Base-by-base conservation (phyloP, 306 rosid species). In the Begonia loranthoides region DNA sequence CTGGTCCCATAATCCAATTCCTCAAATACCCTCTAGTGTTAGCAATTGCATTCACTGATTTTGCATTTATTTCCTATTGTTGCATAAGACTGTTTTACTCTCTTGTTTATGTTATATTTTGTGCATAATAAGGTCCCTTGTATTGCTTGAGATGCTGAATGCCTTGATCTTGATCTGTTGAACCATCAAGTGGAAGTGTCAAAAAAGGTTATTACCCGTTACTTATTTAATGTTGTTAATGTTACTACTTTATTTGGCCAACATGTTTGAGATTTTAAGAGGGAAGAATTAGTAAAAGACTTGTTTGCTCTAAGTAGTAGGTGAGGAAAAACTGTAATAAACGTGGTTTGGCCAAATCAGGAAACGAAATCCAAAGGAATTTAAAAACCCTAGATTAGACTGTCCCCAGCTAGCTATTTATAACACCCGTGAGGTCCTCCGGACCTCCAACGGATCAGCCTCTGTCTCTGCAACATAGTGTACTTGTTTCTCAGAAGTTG, bases 391-490 rank as follows among this genome's bases (percentile, higher is more conserved):
- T 43, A 56, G 49, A 45, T 14, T 65, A 84, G 75, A 71, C 78
- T 70, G 79, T 70, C 78, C 86, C 72, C 78, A 57, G 71, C 81
- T 75, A 79, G 69, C 87, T 75, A 79, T 84, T 88, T 81, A 79
- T 79, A 75, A 70, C 63, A 50, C 58, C 63, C 67, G 70, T 17
- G 72, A 75, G 74, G 73, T 47, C 66, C 69, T 60, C 45, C 69
- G 71, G 56, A 59, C 66, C 64, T 58, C 22, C 62, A 51, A 58
- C 65, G 73, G 75, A 72, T 73, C 87, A 70, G 66, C 71, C 75
- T 63, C 79, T 70, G 74, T 74, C 70, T 59, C 81, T 64, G 76
- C 62, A 41, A 6, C 58, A 56, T 63, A 67, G 63, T 69, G 74
- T 75, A 62, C 80, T 79, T 62, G 73, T 70, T 62, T 72, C 73